A percentile compares a stretch with the other conserved stretches of the same genome.
These are phyloP conservation scores for Fusarium sacchari DNA, from an alignment of 2,329 filamentous ascomycete species.

Conservation along the genomic window DNA sequence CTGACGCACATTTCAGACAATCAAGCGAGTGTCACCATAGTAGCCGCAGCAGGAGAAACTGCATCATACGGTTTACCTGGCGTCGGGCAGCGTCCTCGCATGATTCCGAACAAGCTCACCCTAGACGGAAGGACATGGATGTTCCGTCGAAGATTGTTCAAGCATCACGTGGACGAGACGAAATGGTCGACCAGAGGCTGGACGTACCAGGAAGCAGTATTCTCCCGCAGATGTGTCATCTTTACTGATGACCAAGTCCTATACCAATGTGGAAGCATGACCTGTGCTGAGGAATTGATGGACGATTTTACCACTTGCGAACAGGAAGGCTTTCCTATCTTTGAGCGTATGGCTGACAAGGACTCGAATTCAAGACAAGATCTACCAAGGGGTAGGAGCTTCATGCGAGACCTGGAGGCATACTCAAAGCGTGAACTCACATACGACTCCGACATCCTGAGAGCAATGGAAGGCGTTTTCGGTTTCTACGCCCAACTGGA, in stretches of 20 bases:
- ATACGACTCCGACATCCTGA: neutral
- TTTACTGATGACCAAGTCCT: neutral
- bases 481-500: neutral
- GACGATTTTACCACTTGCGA: accelerated
- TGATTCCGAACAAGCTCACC: neutral
- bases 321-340: neutral
- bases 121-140: neutral
- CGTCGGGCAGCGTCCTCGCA: neutral
- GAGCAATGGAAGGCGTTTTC: neutral
- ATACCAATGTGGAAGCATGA: neutral
- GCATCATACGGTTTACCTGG: neutral
- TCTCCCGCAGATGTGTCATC: neutral
- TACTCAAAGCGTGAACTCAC: neutral
- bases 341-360: accelerated
- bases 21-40: neutral
- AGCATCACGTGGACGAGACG: neutral
- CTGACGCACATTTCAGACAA: neutral
- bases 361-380: neutral
- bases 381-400: neutral
- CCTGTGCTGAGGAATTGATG: neutral
- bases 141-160: accelerated
- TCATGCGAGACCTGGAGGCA: neutral
- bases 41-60: accelerated
- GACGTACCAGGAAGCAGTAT: neutral
- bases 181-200: neutral